Percentiles rank a stretch among this genome's conserved stretches.
Evolutionary conservation across 2,329 filamentous ascomycete species (phyloP).

Genomic region (Dactylonectria estremocensis): DNA sequence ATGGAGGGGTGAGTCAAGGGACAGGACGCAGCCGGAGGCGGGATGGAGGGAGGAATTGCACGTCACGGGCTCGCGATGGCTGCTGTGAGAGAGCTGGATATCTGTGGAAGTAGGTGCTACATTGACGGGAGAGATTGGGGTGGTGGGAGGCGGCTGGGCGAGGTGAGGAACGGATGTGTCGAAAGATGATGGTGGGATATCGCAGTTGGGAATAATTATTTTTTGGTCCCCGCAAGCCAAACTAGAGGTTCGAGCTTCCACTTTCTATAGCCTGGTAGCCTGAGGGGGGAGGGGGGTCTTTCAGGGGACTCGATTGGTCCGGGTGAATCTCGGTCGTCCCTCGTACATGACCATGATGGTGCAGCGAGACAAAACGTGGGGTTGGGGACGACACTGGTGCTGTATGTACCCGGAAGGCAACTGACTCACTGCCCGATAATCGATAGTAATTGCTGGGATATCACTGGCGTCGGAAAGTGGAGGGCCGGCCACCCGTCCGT

Average conservation of each 20-base stretch:
- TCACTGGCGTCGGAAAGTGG: conserved; percentile 19
- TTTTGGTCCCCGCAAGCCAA: conserved; percentile 45
- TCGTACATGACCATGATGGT: not conserved
- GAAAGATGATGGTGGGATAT: conserved; percentile 33
- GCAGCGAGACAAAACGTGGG: conserved; percentile 26
- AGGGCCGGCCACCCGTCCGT: not conserved
- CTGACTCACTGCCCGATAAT: no score
- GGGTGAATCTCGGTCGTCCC: conserved; percentile 23
- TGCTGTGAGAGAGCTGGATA: conserved; percentile 11
- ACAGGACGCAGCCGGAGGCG: conserved; percentile 8
- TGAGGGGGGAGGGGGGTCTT: conserved; percentile 13
- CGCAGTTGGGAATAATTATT: conserved; percentile 45
- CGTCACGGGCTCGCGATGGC: conserved; percentile 19
- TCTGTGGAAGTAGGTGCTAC: conserved; percentile 41
- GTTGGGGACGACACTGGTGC: conserved; percentile 25
- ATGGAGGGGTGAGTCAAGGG: conserved; percentile 41
- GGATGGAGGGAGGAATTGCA: conserved; percentile 11
- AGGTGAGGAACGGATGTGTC: not conserved
- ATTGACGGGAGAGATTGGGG: conserved; percentile 43
- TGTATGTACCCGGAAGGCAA: conserved; percentile 13
- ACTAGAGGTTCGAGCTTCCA: conserved; percentile 24
- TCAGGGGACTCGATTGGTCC: conserved; percentile 22
- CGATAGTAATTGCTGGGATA: not conserved
- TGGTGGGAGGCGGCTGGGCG: conserved; percentile 12
- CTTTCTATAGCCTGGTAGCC: conserved; percentile 23